Evolutionary conservation across 306 rosid species (phyloP).

Genomic region (Hippophae tibetana): DNA sequence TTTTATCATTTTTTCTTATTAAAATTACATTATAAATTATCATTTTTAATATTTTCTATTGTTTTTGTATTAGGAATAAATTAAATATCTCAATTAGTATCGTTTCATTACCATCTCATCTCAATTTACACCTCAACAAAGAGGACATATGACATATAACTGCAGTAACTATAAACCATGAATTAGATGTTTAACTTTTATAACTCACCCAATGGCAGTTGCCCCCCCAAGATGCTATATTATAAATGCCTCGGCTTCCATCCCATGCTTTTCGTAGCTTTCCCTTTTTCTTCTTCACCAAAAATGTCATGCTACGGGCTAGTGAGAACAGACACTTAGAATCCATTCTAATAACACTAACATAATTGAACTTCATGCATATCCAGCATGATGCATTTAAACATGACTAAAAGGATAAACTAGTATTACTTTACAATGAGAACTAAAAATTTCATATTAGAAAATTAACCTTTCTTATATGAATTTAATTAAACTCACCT

Average conservation of each 20-base stretch:
- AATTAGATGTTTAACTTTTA: not conserved
- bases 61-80: no score
- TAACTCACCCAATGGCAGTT: slow-evolving; percentile 81
- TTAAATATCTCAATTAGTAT: no score
- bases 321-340: slow-evolving; percentile 25
- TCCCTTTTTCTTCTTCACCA: slow-evolving; percentile 78
- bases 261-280: slow-evolving; percentile 95
- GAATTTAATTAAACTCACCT: slow-evolving; percentile 39
- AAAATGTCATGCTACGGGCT: slow-evolving; percentile 94
- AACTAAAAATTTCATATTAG: slow-evolving; percentile 5
- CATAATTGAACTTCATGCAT: no score
- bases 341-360: slow-evolving; percentile 4
- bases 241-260: slow-evolving; percentile 92
- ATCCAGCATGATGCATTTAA: not conserved
- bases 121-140: no score
- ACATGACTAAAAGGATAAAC: slow-evolving; percentile 1
- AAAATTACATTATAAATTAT: no score
- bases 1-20: no score
- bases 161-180: not conserved
- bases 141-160: not conserved
- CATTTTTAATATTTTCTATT: no score
- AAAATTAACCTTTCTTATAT: slow-evolving; percentile 1
- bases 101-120: no score
- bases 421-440: not conserved
- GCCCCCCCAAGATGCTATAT: slow-evolving; percentile 93